Conservation (phyloP, 2,329 filamentous ascomycete genomes). For the Fusarium oxysporum region DNA sequence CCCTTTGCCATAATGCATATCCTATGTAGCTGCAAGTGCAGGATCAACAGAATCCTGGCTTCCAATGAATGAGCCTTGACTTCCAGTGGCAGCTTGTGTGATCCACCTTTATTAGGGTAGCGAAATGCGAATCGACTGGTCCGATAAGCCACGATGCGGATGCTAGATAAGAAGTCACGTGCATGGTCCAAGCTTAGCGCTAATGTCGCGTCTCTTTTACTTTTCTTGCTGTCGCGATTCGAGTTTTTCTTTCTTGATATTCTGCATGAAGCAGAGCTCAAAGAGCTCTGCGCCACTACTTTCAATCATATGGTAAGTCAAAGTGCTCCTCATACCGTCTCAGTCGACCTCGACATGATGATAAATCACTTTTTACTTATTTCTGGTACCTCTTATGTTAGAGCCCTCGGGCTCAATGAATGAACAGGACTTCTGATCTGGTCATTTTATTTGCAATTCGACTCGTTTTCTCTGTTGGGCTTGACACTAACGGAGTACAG, state of each 20-base stretch:
- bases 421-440: conserved; percentile 85
- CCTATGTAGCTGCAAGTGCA: no score
- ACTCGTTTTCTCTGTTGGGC: conserved; percentile 8
- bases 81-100: no score
- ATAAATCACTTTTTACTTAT: conserved; percentile 71
- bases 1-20: no score
- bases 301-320: conserved; percentile 50
- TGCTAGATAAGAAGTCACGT: conserved; percentile 20
- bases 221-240: conserved; percentile 29
- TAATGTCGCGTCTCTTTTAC: conserved; percentile 33
- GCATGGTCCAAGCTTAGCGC: conserved; percentile 12
- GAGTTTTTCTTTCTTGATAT: conserved; percentile 23
- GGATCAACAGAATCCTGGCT: no score
- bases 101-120: conserved; percentile 60
- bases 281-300: background rate
- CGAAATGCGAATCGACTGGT: conserved; percentile 21
- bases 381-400: conserved; percentile 99
- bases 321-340: background rate
- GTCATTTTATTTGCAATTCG: conserved; percentile 23
- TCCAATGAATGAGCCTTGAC: no score
- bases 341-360: conserved; percentile 70
- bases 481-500: conserved; percentile 38
- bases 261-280: conserved; percentile 1
- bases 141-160: rapidly evolving
- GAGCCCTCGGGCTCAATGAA: conserved; percentile 77